These are phyloP conservation scores for Grammothele lineata DNA, from an alignment of 768 basidiomycete species.

Conservation along the genomic window DNA sequence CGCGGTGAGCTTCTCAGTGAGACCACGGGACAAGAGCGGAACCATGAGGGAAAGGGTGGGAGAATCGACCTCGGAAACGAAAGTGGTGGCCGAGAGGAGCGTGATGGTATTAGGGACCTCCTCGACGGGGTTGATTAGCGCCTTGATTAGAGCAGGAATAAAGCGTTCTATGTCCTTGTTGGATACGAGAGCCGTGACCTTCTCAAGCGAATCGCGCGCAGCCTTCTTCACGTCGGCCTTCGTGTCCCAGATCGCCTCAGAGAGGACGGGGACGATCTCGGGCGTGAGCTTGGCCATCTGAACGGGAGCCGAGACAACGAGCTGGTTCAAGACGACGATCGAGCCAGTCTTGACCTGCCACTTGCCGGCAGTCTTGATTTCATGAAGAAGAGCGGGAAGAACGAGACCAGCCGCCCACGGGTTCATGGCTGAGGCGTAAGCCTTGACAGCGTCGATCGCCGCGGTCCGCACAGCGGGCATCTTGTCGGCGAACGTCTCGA, in stretches of 20 bases:
- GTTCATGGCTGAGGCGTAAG: conserved; percentile 74
- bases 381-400: conserved; percentile 84
- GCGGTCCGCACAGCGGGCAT: conserved; percentile 82
- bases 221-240: conserved; percentile 99
- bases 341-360: conserved; percentile 96
- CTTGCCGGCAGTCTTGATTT: conserved; percentile 94
- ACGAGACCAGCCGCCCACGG: conserved; percentile 82
- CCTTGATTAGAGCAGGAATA: conserved; percentile 96
- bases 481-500: conserved; percentile 95
- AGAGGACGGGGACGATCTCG: conserved; percentile 89
- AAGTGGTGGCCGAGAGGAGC: conserved; percentile 96
- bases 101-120: conserved; percentile 95
- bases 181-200: conserved; percentile 89
- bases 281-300: conserved; percentile 90
- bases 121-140: conserved; percentile 98
- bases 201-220: conserved; percentile 89
- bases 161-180: conserved; percentile 99
- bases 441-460: conserved; percentile 78
- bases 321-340: conserved; percentile 77
- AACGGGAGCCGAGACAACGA: conserved; percentile 74
- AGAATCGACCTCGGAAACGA: conserved; percentile 99
- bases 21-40: conserved; percentile 90
- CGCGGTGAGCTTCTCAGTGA: conserved; percentile 90
- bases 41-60: conserved; percentile 97
- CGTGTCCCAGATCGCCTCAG: conserved; percentile 98